A percentile compares a stretch with the other conserved stretches of the same genome.
Conservation (phyloP, 2,329 filamentous ascomycete genomes). For the Cladobotryum mycophilum region DNA sequence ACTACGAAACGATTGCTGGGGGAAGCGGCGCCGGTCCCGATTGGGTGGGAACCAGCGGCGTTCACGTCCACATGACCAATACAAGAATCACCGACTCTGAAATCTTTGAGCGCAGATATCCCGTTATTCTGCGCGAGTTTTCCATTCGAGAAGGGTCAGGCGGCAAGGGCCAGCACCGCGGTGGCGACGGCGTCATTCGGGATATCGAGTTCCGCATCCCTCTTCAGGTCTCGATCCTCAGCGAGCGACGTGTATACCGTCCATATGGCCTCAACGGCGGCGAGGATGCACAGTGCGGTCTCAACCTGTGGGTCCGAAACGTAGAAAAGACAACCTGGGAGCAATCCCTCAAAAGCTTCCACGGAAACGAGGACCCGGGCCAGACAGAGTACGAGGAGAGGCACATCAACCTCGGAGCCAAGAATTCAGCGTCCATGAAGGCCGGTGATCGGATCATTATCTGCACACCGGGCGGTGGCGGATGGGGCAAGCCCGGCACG, state of each 20-base stretch:
- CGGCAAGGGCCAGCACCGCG: constrained; percentile 58
- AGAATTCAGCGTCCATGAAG: constrained; percentile 73
- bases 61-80: constrained; percentile 61
- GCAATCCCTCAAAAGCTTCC: constrained; percentile 35
- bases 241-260: constrained; percentile 68
- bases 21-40: constrained; percentile 64
- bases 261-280: constrained; percentile 68
- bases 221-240: constrained; percentile 70
- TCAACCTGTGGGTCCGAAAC: constrained; percentile 82
- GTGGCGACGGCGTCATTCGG: constrained; percentile 68
- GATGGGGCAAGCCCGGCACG: constrained; percentile 60
- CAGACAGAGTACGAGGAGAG: constrained; percentile 49
- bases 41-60: constrained; percentile 38
- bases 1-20: constrained; percentile 56
- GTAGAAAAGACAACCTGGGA: constrained; percentile 53
- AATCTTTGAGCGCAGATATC: constrained; percentile 50
- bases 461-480: constrained; percentile 71
- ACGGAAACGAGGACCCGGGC: constrained; percentile 23
- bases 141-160: constrained; percentile 56
- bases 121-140: constrained; percentile 67
- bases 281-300: constrained; percentile 67
- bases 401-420: constrained; percentile 67
- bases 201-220: constrained; percentile 77
- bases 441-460: constrained; percentile 73
- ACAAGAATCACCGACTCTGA: constrained; percentile 61